Percentiles rank a stretch among this genome's conserved stretches.
Conservation (phyloP, 164 flowering plant species). For the Vitis riparia region DNA sequence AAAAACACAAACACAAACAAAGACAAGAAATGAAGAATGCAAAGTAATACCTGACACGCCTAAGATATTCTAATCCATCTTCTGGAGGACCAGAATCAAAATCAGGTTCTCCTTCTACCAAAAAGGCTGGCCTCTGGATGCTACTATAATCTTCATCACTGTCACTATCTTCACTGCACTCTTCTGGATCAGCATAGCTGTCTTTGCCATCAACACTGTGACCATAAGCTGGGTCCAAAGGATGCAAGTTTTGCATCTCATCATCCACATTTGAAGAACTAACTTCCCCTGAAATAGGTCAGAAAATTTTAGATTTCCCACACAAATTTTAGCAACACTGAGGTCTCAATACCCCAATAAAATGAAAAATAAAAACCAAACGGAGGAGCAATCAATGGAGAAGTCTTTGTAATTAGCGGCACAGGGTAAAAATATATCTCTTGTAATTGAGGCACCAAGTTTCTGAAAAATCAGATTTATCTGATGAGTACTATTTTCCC, state of each 20-base stretch:
- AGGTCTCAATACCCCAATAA: neutral
- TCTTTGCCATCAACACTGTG: slow-evolving; percentile 18
- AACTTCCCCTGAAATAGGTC: slow-evolving; percentile 35
- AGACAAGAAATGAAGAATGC: neutral
- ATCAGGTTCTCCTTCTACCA: slow-evolving; percentile 88
- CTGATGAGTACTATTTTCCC: neutral
- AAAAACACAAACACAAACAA: neutral
- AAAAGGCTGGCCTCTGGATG: slow-evolving; percentile 82
- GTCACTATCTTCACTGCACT: slow-evolving; percentile 43
- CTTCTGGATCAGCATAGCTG: slow-evolving; percentile 12
- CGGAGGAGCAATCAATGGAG: neutral
- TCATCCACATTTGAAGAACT: slow-evolving; percentile 18
- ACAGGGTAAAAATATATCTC: neutral
- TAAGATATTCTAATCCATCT: slow-evolving; percentile 91
- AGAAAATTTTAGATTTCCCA: neutral
- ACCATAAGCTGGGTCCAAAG: slow-evolving; percentile 17
- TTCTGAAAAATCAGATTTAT: neutral
- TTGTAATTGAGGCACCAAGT: neutral
- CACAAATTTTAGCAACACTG: neutral
- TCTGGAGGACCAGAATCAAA: slow-evolving; percentile 94
- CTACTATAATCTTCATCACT: slow-evolving; percentile 69
- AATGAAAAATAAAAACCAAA: neutral
- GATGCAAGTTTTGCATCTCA: slow-evolving; percentile 11
- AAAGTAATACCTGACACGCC: slow-evolving; percentile 83
- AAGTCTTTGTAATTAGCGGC: neutral